Evolutionary conservation across 345 rosid genomes (phyloP), one percentile per base, ranked within the genome.

Genomic region (Dovyalis caffra): DNA sequence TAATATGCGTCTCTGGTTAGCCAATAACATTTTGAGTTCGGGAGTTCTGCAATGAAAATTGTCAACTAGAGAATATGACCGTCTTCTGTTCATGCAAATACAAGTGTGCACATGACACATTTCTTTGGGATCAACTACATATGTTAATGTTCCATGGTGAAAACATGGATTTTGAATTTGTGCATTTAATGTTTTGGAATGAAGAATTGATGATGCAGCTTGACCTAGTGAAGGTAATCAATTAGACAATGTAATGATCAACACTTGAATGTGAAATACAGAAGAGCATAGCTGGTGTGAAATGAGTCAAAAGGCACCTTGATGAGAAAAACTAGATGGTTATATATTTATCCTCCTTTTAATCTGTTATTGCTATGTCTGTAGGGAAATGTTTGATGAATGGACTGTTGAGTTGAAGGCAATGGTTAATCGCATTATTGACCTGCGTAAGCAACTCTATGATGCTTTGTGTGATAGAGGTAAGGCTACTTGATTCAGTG

Each of bases 361-460:
- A 79, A 16, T 49, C 32, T 76, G 14, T 15, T 31, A 49, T 2
- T 61, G 33, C 56, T 40, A 28, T 56, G 10, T 68, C 32, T 81
- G 70, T 80, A 91, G 93, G 71, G 84, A 85, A 61, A 37, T 89
- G 86, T 88, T 83, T 81, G 66, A 86, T 45, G 92, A 90, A 70
- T 92, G 97, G 97, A 90, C 95, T 72, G 53, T 81, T 58, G 97
- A 92, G 80, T 81, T 92, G 86, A 92, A 90, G 75, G 92, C 86
- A 33, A 90, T 92, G 95, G 90, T 92, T 77, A 90, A 89, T 83
- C 95, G 97, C 49, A 89, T 92, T 69, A 84, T 84, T 63, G 86
- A 87, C 86, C 88, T 92, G 95, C 91, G 95, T 18, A 87, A 87
- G 49, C 85, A 90, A 83, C 95, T 92, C 12, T 88, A 81, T 53